A percentile compares a stretch with the other conserved stretches of the same genome.
These are phyloP conservation scores for Schrenkiella parvula DNA, from an alignment of 345 rosid species.

Conservation along the genomic window DNA sequence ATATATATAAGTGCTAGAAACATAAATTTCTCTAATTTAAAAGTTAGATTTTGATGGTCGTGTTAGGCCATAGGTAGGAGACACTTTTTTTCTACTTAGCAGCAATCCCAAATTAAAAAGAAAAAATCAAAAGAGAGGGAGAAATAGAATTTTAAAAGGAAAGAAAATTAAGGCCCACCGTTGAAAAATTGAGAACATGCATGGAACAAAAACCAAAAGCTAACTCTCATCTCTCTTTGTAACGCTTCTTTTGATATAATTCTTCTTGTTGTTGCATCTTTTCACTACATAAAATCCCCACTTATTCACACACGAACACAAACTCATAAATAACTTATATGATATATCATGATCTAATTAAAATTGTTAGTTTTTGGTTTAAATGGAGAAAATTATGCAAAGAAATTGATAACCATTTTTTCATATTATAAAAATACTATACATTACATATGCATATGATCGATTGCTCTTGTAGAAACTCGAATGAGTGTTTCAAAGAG, in stretches of 20 bases:
- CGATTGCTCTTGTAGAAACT: slow-evolving; percentile 31
- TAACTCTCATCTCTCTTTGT: slow-evolving; percentile 1
- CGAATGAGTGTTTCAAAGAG: slow-evolving; percentile 25
- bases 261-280: slow-evolving; percentile 23
- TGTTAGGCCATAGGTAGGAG: slow-evolving; percentile 14
- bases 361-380: no score
- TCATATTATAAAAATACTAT: slow-evolving; percentile 21
- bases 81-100: slow-evolving; percentile 25
- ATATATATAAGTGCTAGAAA: background rate
- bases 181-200: slow-evolving; percentile 27
- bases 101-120: slow-evolving; percentile 23
- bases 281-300: slow-evolving; percentile 24
- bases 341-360: background rate
- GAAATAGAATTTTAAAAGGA: background rate
- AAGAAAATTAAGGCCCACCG: slow-evolving; percentile 18
- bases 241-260: slow-evolving; percentile 12
- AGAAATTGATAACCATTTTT: background rate
- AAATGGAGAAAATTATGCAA: background rate
- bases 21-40: slow-evolving; percentile 1
- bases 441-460: slow-evolving; percentile 36
- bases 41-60: background rate
- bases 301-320: slow-evolving; percentile 25
- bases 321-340: background rate
- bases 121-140: background rate
- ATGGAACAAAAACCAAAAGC: slow-evolving; percentile 14